Percentiles rank a stretch among this genome's conserved stretches.
phyloP scores from a whole-genome alignment of 495 filamentous ascomycete species.

The Penicillium maclennaniae region DNA sequence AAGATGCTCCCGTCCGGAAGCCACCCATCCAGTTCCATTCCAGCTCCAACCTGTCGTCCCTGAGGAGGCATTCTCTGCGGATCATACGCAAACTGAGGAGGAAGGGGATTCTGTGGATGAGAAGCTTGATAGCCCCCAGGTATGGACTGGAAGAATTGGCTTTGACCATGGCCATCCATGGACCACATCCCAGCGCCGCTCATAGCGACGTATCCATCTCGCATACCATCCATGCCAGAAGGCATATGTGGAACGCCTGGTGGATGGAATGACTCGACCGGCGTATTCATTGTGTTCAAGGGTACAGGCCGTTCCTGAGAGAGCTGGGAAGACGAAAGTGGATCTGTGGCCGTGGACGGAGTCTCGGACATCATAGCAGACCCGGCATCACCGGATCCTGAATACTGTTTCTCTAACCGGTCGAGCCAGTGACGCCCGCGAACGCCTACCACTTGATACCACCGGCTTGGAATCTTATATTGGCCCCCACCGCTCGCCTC shows the following conservation, averaged over 20 bases:
- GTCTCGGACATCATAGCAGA: constrained; percentile 5
- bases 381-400: constrained; percentile 1
- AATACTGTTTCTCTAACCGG: constrained; percentile 27
- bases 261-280: constrained; percentile 14
- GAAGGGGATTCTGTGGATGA: constrained; percentile 12
- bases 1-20: constrained; percentile 34
- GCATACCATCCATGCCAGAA: constrained; percentile 15
- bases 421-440: constrained; percentile 38
- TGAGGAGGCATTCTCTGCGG: constrained; percentile 21
- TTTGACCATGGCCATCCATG: constrained; percentile 19
- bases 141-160: constrained; percentile 17
- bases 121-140: constrained; percentile 15
- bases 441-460: constrained; percentile 35
- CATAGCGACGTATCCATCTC: constrained; percentile 24
- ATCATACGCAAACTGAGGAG: constrained; percentile 29
- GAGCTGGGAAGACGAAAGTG: constrained; percentile 6
- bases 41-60: constrained; percentile 9
- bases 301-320: constrained; percentile 9
- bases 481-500: constrained; percentile 39
- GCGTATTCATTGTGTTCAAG: constrained; percentile 5
- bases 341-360: constrained; percentile 7
- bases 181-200: constrained; percentile 20
- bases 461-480: constrained; percentile 37
- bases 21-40: constrained; percentile 40
- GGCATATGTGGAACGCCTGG: constrained; percentile 15